Percentiles rank a stretch among this genome's conserved stretches.
Conservation (phyloP, 2,329 filamentous ascomycete species). For the Fusarium avenaceum region DNA sequence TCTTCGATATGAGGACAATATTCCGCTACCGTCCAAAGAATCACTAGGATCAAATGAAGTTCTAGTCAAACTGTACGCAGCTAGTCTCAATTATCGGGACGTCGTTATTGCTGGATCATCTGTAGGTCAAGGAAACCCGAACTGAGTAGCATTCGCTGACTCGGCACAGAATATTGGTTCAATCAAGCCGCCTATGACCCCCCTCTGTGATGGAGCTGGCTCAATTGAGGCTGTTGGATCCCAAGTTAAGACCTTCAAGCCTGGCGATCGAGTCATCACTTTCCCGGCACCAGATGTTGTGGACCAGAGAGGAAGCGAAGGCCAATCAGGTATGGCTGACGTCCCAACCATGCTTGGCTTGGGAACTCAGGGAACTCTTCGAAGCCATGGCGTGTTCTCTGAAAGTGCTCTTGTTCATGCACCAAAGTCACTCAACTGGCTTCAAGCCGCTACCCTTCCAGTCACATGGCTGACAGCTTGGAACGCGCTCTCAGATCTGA, state of each 20-base stretch:
- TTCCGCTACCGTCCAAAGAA: conserved; percentile 18
- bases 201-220: conserved; percentile 59
- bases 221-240: conserved; percentile 64
- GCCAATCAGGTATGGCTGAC: conserved; percentile 44
- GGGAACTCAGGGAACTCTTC: conserved; percentile 68
- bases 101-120: conserved; percentile 56
- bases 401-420: conserved; percentile 68
- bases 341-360: conserved; percentile 67
- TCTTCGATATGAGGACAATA: conserved; percentile 51
- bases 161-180: conserved; percentile 40
- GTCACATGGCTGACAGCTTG: conserved; percentile 66
- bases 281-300: conserved; percentile 54
- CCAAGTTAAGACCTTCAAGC: conserved; percentile 60
- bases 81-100: conserved; percentile 64
- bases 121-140: conserved; percentile 42
- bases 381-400: conserved; percentile 69
- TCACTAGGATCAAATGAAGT: conserved; percentile 70
- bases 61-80: conserved; percentile 68
- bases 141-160: neutral
- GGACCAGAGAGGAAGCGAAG: conserved; percentile 40
- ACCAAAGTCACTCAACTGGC: conserved; percentile 59
- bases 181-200: conserved; percentile 48
- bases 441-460: conserved; percentile 59
- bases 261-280: conserved; percentile 69
- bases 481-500: conserved; percentile 64